A percentile compares a stretch with the other conserved stretches of the same genome.
Conservation (phyloP, 305 asterid genomes). For the Solanum hybrid region DNA sequence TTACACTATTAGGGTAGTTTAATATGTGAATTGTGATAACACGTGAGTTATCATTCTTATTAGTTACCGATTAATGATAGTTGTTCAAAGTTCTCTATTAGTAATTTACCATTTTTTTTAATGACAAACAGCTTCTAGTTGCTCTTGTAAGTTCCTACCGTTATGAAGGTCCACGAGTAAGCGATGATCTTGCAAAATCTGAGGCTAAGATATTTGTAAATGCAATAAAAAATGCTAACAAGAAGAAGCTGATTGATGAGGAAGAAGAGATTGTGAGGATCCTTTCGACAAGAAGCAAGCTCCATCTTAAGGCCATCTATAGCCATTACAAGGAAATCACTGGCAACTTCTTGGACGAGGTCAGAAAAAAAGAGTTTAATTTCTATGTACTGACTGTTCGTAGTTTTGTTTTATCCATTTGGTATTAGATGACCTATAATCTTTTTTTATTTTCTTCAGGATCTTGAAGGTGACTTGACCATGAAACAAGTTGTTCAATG, state of each 20-base stretch:
- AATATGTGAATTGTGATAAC: background rate
- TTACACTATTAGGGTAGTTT: background rate
- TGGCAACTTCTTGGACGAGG: constrained; percentile 43
- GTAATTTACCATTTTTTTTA: background rate
- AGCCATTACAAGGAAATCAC: constrained; percentile 57
- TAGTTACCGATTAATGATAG: background rate
- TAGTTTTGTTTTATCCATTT: background rate
- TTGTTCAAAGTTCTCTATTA: background rate
- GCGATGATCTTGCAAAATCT: constrained; percentile 45
- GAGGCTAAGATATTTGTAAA: constrained; percentile 51
- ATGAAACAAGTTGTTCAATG: constrained; percentile 50
- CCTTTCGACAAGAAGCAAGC: constrained; percentile 69
- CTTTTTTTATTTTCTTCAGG: constrained; percentile 22
- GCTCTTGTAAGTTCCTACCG: constrained; percentile 68
- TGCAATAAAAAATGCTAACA: constrained; percentile 23
- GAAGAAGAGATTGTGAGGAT: constrained; percentile 50
- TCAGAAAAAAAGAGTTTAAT: constrained; percentile 3
- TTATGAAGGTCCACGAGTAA: constrained; percentile 63
- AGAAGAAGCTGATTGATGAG: constrained; percentile 21
- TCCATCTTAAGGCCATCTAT: constrained; percentile 43
- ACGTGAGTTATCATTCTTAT: background rate
- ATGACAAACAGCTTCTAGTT: constrained; percentile 50
- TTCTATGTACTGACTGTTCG: background rate
- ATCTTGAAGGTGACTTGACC: constrained; percentile 25
- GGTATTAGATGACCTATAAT: background rate